Evolutionary conservation across 1,139 yeast genomes (phyloP).

Genomic region (Groenewaldozyma sp.): DNA sequence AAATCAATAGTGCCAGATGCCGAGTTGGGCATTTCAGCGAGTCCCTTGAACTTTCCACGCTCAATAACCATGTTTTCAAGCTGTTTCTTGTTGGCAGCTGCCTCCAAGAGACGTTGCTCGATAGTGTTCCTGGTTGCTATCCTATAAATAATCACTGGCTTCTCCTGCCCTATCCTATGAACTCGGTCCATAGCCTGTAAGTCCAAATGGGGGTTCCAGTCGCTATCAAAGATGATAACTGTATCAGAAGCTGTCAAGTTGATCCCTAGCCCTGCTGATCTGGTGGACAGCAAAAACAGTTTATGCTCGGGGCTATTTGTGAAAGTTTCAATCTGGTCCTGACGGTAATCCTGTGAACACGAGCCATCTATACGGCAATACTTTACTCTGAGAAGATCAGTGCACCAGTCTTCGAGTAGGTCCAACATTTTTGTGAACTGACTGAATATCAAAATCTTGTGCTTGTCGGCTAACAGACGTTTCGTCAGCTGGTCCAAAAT

Average conservation of each 20-base stretch:
- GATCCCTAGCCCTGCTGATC: slow-evolving; percentile 93
- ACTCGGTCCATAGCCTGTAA: slow-evolving; percentile 94
- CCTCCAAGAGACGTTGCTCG: slow-evolving; percentile 70
- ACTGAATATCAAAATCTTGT: slow-evolving; percentile 69
- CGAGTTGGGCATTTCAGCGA: slow-evolving; percentile 20
- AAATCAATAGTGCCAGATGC: slow-evolving; percentile 25
- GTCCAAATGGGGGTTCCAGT: slow-evolving; percentile 97
- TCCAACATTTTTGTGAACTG: slow-evolving; percentile 80
- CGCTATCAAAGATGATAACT: slow-evolving; percentile 82
- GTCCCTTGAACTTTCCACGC: slow-evolving; percentile 64
- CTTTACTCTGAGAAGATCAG: slow-evolving; percentile 35
- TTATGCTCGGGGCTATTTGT: slow-evolving; percentile 26
- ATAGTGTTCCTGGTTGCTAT: slow-evolving; percentile 68
- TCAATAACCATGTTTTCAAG: slow-evolving; percentile 79
- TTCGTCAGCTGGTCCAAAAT: slow-evolving; percentile 55
- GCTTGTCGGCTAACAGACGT: slow-evolving; percentile 39
- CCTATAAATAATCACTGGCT: slow-evolving; percentile 74
- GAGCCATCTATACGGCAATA: slow-evolving; percentile 72
- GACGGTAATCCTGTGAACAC: slow-evolving; percentile 55
- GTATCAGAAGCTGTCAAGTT: slow-evolving; percentile 83
- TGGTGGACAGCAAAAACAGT: slow-evolving; percentile 70
- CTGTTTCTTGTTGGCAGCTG: slow-evolving; percentile 69
- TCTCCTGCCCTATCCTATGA: slow-evolving; percentile 83
- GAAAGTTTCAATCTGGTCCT: slow-evolving; percentile 53
- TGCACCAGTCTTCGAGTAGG: slow-evolving; percentile 57